Evolutionary conservation across 2,329 filamentous ascomycete species (phyloP).

Genomic region (Sclerotinia borealis): DNA sequence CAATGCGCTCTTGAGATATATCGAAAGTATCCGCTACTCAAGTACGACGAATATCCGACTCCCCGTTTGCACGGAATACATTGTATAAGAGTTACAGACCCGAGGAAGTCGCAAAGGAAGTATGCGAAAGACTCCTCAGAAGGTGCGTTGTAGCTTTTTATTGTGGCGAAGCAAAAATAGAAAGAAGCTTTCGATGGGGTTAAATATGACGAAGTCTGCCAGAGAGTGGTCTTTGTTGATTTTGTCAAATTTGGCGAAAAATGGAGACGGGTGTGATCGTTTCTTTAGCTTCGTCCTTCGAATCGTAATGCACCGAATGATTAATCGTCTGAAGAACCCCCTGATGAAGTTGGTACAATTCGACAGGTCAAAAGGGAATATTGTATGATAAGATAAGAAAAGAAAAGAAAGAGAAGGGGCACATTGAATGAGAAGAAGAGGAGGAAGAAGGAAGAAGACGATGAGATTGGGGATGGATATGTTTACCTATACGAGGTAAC

Average conservation of each 20-base stretch:
- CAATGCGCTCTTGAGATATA: background rate
- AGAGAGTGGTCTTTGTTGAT: background rate
- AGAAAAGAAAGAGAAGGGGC: background rate
- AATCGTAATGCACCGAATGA: background rate
- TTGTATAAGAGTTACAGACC: background rate
- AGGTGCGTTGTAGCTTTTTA: background rate
- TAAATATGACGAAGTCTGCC: conserved; percentile 1
- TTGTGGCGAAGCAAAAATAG: conserved; percentile 9
- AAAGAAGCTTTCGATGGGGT: background rate
- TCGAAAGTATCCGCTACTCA: background rate
- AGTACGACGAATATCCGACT: background rate
- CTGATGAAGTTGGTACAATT: background rate
- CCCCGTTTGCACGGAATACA: conserved; percentile 7
- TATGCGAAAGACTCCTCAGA: conserved; percentile 6
- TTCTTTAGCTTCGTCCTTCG: background rate
- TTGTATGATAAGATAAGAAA: background rate
- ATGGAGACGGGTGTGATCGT: background rate
- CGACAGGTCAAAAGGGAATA: background rate
- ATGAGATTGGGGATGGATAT: background rate
- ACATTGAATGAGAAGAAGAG: background rate
- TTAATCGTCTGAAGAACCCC: background rate
- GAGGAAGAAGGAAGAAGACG: too few species aligned
- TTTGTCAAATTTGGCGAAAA: conserved; percentile 2
- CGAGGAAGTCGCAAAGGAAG: conserved; percentile 7
- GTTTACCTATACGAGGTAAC: background rate